Base-by-base conservation (phyloP, 2,329 filamentous ascomycete genomes). In the Apiospora rasikravindrae region DNA sequence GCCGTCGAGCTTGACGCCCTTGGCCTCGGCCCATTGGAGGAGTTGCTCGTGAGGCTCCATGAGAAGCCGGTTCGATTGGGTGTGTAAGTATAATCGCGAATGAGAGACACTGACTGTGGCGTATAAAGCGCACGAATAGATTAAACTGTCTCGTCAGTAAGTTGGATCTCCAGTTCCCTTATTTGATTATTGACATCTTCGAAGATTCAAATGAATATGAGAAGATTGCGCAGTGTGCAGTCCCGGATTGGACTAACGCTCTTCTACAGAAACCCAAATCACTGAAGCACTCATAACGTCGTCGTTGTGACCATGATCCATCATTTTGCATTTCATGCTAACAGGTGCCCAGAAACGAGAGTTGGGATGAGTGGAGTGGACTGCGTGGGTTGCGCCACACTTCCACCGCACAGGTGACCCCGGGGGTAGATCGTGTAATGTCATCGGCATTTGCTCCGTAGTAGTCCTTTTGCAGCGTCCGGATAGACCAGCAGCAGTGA, bases 1-100 rank as follows among this genome's bases (percentile, higher is more conserved):
- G 40, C 91, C 91, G 76, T 92, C 86, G 75, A 94, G 88, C 47
- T 87, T 82, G 40, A 97, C 88, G 19, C 93, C 93, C 72, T 90
- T 87, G 1, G 83, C 81, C 61, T 85, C 80, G 1, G 92, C 92
- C 93, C 94, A 97, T 73, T 86, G 78, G 2, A 92, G 85, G 73
- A 97, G 93, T 8, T 45, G 40, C 29, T 68, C 66, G n/a, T 68
- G 66, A 45, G 66, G 66, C 42, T 68, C 66, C 66, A 68, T 68
- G 66, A 22, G 16, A 61, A 29, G 7, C 29, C 16, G 29, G 33
- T 40, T 40, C 3, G 33, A 6, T 61, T 64, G 57, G 57, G 57
- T 4, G 57, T 64, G 57, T 64, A 24, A n/a, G 33, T 64, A 64
- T 40, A 6, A 64, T 13, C 40, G 57, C 33, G 10, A 64, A 2